These are phyloP conservation scores for Yamadazyma atmosphaerica DNA, from an alignment of 1,139 yeast species.

Conservation along the genomic window DNA sequence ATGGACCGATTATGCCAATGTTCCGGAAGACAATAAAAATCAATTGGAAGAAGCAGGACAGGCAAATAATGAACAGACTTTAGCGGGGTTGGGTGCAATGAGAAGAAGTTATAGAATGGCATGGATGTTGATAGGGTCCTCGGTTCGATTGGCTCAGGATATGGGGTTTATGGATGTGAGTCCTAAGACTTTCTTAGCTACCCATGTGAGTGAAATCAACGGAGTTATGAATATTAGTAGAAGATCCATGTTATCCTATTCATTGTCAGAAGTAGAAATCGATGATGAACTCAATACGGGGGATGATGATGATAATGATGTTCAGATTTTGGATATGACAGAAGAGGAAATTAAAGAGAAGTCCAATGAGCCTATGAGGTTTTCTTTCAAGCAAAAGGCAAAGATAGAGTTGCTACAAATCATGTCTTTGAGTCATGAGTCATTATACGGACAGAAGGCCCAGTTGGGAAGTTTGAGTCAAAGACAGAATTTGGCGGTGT, in stretches of 20 bases:
- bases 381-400: constrained; percentile 70
- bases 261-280: constrained; percentile 62
- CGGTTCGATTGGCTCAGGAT: constrained; percentile 84
- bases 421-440: constrained; percentile 80
- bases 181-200: constrained; percentile 74
- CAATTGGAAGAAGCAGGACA: constrained; percentile 3
- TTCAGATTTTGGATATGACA: constrained; percentile 31
- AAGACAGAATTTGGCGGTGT: constrained; percentile 67
- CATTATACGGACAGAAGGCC: constrained; percentile 68
- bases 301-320: constrained; percentile 34
- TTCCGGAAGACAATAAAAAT: constrained; percentile 40
- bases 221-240: constrained; percentile 72
- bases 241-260: constrained; percentile 66
- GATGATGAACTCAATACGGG: constrained; percentile 45
- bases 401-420: constrained; percentile 77
- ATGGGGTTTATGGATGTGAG: constrained; percentile 77
- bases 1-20: constrained; percentile 84
- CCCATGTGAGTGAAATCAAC: constrained; percentile 80
- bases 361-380: constrained; percentile 34
- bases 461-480: constrained; percentile 55
- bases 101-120: constrained; percentile 87
- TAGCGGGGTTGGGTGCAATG: constrained; percentile 82
- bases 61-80: constrained; percentile 40
- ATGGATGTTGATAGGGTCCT: constrained; percentile 90
- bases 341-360: constrained; percentile 38